A percentile compares a stretch with the other conserved stretches of the same genome.
phyloP scores from a whole-genome alignment of 192 early-diverging fungal species.

The Chytriomyces sp. region DNA sequence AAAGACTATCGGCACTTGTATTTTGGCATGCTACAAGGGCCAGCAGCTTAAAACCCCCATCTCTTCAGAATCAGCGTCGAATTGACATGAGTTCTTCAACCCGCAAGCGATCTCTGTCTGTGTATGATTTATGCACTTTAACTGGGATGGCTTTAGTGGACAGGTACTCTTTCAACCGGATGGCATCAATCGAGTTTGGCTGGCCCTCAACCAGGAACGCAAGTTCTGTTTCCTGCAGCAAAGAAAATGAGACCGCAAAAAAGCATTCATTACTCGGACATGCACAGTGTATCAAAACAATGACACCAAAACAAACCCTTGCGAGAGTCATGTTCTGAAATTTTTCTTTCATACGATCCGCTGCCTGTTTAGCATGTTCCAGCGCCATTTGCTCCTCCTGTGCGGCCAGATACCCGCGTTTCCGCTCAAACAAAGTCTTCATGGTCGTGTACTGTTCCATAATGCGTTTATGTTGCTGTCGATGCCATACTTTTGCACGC shows the following conservation, averaged over 20 bases:
- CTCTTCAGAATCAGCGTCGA: neutral
- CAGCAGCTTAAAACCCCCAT: no score
- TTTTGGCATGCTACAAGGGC: no score
- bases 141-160: slow-evolving; percentile 28
- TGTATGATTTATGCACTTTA: slow-evolving; percentile 34
- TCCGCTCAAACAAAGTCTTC: slow-evolving; percentile 38
- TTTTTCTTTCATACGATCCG: slow-evolving; percentile 48
- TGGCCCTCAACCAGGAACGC: slow-evolving; percentile 63
- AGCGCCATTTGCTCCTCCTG: slow-evolving; percentile 34
- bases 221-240: slow-evolving; percentile 51
- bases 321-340: slow-evolving; percentile 34
- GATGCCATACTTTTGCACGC: slow-evolving; percentile 34
- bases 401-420: slow-evolving; percentile 29
- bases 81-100: slow-evolving; percentile 47
- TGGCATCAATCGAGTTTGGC: slow-evolving; percentile 59
- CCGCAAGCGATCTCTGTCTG: slow-evolving; percentile 45
- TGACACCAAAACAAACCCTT: slow-evolving; percentile 35
- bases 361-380: slow-evolving; percentile 36
- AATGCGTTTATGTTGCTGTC: slow-evolving; percentile 26
- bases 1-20: no score
- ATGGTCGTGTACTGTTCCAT: slow-evolving; percentile 35
- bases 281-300: neutral
- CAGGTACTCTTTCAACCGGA: slow-evolving; percentile 59
- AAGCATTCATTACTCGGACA: neutral
- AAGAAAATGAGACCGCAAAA: neutral